Conservation (phyloP, 2,329 filamentous ascomycete species). For the Mycosphaerella sp. region DNA sequence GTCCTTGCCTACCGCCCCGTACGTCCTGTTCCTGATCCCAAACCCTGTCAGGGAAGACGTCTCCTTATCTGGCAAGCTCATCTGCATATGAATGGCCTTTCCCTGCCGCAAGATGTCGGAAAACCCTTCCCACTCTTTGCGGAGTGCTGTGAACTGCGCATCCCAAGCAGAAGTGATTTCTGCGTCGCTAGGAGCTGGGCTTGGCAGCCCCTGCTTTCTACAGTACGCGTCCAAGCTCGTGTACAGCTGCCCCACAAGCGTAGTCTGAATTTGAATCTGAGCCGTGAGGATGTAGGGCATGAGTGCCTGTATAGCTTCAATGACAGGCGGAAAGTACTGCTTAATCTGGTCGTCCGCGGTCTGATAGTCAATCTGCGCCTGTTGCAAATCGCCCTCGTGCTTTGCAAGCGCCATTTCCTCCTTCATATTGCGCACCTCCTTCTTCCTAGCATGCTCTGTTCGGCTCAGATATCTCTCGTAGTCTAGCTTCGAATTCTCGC, state of each 20-base stretch:
- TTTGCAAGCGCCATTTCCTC: constrained; percentile 67
- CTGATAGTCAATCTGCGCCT: constrained; percentile 63
- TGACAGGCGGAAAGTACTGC: constrained; percentile 63
- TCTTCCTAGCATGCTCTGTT: constrained; percentile 63
- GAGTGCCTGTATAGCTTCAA: constrained; percentile 65
- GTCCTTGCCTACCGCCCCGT: constrained; percentile 24
- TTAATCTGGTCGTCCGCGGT: constrained; percentile 69
- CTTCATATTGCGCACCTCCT: constrained; percentile 62
- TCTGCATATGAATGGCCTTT: constrained; percentile 57
- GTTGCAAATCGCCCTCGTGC: constrained; percentile 62
- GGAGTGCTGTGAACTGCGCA: constrained; percentile 55
- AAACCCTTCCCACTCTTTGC: constrained; percentile 58
- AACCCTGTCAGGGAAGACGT: constrained; percentile 43
- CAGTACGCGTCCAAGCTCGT: constrained; percentile 70
- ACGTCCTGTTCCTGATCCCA: constrained; percentile 40
- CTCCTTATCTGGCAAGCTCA: constrained; percentile 44
- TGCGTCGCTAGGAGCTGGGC: constrained; percentile 65
- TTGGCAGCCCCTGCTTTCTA: constrained; percentile 61
- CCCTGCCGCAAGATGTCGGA: constrained; percentile 60
- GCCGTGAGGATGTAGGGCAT: constrained; percentile 63
- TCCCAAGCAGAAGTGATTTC: constrained; percentile 65
- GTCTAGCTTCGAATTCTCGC: constrained; percentile 75
- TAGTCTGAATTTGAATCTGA: constrained; percentile 71
- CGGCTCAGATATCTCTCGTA: constrained; percentile 71
- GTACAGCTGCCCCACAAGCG: constrained; percentile 70